Evolutionary conservation across 208 protist species (phyloP), one percentile per base, ranked within the genome.

Genomic region (Herpetomonas samuelpessoai): DNA sequence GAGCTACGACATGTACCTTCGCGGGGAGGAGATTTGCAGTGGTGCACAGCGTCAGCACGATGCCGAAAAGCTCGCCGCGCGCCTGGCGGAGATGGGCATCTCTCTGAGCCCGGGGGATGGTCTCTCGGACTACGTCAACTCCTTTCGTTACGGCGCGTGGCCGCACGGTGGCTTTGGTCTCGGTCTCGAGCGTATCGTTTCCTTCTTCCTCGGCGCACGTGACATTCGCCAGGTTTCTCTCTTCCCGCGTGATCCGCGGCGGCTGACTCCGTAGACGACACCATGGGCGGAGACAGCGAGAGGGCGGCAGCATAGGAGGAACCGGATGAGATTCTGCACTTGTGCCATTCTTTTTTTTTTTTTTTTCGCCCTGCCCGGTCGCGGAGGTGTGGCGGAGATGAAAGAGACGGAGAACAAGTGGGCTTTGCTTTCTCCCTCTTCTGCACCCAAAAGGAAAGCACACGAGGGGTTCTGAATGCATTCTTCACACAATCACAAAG

Each of bases 41-140:
- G 99, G 99, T 2, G 98, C 98, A 10, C 98, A 99, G 85, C 93
- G 98, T 64, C 76, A 99, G n/a, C 97, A 99, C 74, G 86, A 99
- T 58, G 46, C 85, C 1, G 79, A 38, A 2, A 30, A 98, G 26
- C 86, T 99, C 7, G 28, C 80, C 52, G 51, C 86, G 26, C 65
- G 68, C 19, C 81, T 95, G 30, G 50, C 56, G n/a, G 76, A 67
- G 12, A 65, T 82, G 26, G 67, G 56, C 51, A 85, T 81, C 24
- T 52, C 55, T 4, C 3, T 51, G 39, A n/a, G 4, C 10, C 28
- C 53, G 22, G 4, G 61, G 68, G 45, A 62, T 74, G 35, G 57
- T 1, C 65, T 99, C 55, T 68, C 88, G 57, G 70, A 84, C 27
- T 99, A 99, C 84, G 79, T 99, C 2, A 94, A 99, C 38, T 55